Base-by-base conservation (phyloP, 179 eudicot species). In the Spinacia oleracea region DNA sequence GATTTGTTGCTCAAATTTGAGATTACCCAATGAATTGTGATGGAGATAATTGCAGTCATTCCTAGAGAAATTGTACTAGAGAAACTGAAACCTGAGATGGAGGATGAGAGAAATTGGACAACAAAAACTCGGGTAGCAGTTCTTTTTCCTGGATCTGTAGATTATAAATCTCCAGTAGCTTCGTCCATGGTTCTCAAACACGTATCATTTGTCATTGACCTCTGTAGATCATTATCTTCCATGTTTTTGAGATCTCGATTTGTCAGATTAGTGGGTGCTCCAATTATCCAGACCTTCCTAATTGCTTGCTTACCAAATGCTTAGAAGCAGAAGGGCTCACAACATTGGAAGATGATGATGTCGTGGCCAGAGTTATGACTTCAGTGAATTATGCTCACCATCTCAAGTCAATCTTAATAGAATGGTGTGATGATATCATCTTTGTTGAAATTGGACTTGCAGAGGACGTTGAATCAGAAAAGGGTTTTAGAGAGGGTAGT, bases 271-370 rank as follows among this genome's bases (percentile, higher is more conserved):
- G 84, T 88, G 67, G 89, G 87, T 63, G 83, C 81, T 51, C 92
- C 95, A 31, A 80, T 89, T 73, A 80, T 91, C 77, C 84, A 72
- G 50, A 83, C 78, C 51, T 81, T 89, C 69, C 70, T 91, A 90
- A 87, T 81, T 78, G 78, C 70, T 77, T 92, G 79, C 80, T 86
- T 59, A 83, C 86, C 46, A 89, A 86, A 82, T 95, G 98, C 78
- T 86, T 86, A 78, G 98, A 93, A 82, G 98, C 97, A 18, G 97
- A 95, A 79, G 98, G 93, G 60, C 83, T 95, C 76, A 95, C 97
- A 48, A 98, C 97, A 59, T 79, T 95, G 83, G 93, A 89, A 7
- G 93, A 92, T 82, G 91, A 95, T 72, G 90, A 86, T 74, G 95
- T 92, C 76, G 79, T 95, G 63, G 81, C 86, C 60, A 90, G 89